These are phyloP conservation scores for Telfairia occidentalis DNA, from an alignment of 331 rosid genomes.

Conservation along the genomic window DNA sequence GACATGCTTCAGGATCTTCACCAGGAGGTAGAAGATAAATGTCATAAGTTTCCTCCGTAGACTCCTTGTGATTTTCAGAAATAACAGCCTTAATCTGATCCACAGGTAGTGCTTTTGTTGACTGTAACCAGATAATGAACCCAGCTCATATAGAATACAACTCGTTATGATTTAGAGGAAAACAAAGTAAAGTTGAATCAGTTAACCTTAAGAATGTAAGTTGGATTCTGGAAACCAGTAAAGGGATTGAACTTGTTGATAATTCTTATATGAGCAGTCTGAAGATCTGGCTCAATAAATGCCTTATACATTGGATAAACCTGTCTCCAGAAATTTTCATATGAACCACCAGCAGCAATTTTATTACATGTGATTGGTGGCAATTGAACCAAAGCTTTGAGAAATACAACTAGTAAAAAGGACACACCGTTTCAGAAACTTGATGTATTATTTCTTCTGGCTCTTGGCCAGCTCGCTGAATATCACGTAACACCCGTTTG, in stretches of 20 bases:
- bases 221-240: slow-evolving; percentile 90
- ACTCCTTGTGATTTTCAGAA: slow-evolving; percentile 60
- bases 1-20: slow-evolving; percentile 99
- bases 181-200: slow-evolving; percentile 1
- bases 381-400: slow-evolving; percentile 11
- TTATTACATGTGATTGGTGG: not conserved
- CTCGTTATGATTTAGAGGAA: not conserved
- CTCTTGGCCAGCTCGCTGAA: slow-evolving; percentile 90
- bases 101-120: slow-evolving; percentile 58
- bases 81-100: slow-evolving; percentile 73
- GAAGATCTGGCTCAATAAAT: slow-evolving; percentile 96
- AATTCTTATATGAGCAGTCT: slow-evolving; percentile 90
- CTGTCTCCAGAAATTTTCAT: slow-evolving; percentile 23
- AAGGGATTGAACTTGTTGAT: slow-evolving; percentile 91
- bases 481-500: slow-evolving; percentile 93
- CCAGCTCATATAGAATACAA: not conserved
- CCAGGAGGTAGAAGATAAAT: slow-evolving; percentile 98
- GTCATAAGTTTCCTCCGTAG: slow-evolving; percentile 89
- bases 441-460: slow-evolving; percentile 99
- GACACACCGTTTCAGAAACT: slow-evolving; percentile 88
- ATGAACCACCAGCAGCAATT: not conserved
- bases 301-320: slow-evolving; percentile 99
- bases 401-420: slow-evolving; percentile 20
- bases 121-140: slow-evolving; percentile 31
- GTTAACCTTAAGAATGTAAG: slow-evolving; percentile 78